phyloP scores from a whole-genome alignment of 306 rosid genomes.

The Begonia masoniana region DNA sequence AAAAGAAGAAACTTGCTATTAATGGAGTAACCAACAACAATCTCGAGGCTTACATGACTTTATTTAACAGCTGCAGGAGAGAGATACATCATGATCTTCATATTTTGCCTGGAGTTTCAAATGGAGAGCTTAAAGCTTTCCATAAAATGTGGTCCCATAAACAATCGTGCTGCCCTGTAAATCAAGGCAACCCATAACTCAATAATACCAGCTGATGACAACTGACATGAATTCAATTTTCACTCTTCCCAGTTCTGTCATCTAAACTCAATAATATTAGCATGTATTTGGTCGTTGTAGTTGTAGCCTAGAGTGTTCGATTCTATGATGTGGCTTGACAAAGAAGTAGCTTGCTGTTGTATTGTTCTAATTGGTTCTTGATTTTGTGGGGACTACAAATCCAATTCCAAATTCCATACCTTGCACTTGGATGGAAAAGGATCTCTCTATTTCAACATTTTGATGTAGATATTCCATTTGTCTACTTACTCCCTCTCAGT shows the following conservation, averaged over 20 bases:
- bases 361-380: neutral
- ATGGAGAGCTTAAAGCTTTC: neutral
- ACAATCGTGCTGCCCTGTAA: neutral
- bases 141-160: neutral
- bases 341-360: too few relatives aligned
- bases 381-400: slow-evolving; percentile 4
- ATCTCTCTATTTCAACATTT: neutral
- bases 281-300: too few relatives aligned
- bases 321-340: too few relatives aligned
- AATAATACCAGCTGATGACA: neutral
- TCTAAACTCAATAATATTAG: neutral
- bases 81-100: neutral
- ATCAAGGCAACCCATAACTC: neutral
- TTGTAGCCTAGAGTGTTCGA: too few relatives aligned
- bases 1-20: slow-evolving; percentile 8
- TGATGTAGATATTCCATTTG: too few relatives aligned
- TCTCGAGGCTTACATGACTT: neutral
- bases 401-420: slow-evolving; percentile 7
- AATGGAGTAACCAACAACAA: slow-evolving; percentile 1
- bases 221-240: neutral
- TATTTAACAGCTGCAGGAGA: neutral
- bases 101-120: neutral
- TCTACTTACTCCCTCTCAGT: too few relatives aligned
- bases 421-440: slow-evolving; percentile 13
- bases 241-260: neutral